Percentiles rank a stretch among this genome's conserved stretches.
Evolutionary conservation across 2,329 filamentous ascomycete genomes (phyloP).

Genomic region (Colletotrichum graminicola): DNA sequence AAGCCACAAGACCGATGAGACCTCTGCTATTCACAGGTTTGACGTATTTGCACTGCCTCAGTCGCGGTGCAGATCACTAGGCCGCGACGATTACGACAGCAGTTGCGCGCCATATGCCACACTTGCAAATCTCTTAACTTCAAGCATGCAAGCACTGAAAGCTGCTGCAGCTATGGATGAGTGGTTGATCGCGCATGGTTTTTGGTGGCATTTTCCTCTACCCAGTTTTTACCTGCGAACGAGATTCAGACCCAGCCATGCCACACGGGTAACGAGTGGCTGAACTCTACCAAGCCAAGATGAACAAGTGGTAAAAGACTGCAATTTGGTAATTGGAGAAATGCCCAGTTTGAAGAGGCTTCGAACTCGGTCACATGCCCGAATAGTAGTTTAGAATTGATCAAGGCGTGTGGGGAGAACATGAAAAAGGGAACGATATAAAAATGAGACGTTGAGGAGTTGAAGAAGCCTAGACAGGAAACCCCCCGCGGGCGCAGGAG

Average conservation of each 20-base stretch:
- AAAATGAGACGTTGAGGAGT: conserved; percentile 38
- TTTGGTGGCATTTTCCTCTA: neutral
- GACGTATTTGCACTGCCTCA: neutral
- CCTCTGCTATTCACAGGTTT: neutral
- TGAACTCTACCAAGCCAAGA: neutral
- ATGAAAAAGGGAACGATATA: conserved; percentile 25
- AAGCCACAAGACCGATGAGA: neutral
- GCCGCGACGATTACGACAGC: neutral
- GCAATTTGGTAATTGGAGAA: neutral
- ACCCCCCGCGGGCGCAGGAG: conserved; percentile 13
- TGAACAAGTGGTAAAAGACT: neutral
- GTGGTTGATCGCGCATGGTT: neutral
- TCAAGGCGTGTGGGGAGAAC: neutral
- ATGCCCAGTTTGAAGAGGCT: neutral
- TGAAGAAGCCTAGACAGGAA: conserved; percentile 11
- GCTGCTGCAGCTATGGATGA: neutral
- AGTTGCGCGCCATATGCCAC: neutral
- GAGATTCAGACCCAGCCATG: neutral
- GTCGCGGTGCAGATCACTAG: neutral
- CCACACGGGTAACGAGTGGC: neutral
- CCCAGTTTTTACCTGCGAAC: neutral
- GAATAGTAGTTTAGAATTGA: neutral
- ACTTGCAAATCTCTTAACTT: neutral
- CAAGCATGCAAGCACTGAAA: neutral
- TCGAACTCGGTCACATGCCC: neutral